Conservation (phyloP, 1,284 basidiomycete genomes). For the Cutaneotrichosporon mucoides region DNA sequence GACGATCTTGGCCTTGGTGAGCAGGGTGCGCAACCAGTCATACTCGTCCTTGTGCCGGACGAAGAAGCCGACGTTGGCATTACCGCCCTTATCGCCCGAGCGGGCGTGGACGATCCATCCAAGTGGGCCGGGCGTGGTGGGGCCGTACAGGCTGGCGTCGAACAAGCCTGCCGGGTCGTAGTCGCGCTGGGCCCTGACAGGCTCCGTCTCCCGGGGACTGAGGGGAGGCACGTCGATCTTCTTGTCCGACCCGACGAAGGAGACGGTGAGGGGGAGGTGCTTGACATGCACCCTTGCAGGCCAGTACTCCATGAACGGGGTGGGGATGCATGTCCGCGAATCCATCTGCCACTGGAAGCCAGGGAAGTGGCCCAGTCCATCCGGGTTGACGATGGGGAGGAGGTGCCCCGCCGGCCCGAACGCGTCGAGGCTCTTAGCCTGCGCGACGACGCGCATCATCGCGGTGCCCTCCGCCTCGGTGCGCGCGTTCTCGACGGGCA, state of each 20-base stretch:
- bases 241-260: slow-evolving; percentile 9
- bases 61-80: slow-evolving; percentile 32
- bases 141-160: slow-evolving; percentile 8
- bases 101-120: slow-evolving; percentile 29
- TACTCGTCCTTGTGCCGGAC: slow-evolving; percentile 26
- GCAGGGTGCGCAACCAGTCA: slow-evolving; percentile 20
- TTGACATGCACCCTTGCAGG: slow-evolving; percentile 11
- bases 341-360: slow-evolving; percentile 19
- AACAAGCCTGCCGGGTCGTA: slow-evolving; percentile 9
- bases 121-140: slow-evolving; percentile 20
- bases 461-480: slow-evolving; percentile 24
- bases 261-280: slow-evolving; percentile 11
- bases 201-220: neutral
- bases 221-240: slow-evolving; percentile 5
- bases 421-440: slow-evolving; percentile 18
- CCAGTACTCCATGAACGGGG: slow-evolving; percentile 23
- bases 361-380: slow-evolving; percentile 22
- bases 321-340: slow-evolving; percentile 4
- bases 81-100: slow-evolving; percentile 32
- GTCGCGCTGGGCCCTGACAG: slow-evolving; percentile 6
- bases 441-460: slow-evolving; percentile 27
- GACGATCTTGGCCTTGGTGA: slow-evolving; percentile 17
- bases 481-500: slow-evolving; percentile 17
- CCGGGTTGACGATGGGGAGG: slow-evolving; percentile 14
- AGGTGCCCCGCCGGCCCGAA: slow-evolving; percentile 10